phyloP scores from a whole-genome alignment of 345 rosid genomes.

The Erodium maritimum region DNA sequence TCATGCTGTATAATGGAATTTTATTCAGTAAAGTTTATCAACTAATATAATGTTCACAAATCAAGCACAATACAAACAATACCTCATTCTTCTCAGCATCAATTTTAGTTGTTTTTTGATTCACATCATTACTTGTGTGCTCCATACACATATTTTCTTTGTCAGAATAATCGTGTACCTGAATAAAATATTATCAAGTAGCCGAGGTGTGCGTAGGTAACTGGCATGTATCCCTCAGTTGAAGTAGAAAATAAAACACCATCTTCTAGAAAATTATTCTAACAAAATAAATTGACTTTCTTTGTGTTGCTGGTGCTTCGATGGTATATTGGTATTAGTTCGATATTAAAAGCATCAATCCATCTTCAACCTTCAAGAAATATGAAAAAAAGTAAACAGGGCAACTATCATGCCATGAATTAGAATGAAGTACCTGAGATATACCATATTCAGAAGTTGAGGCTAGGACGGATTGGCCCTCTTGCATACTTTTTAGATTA shows the following conservation, averaged over 20 bases:
- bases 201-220: neutral
- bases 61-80: neutral
- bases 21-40: neutral
- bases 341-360: neutral
- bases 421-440: conserved; percentile 23
- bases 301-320: neutral
- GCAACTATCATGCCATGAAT: neutral
- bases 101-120: conserved; percentile 15
- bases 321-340: no score
- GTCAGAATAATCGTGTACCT: conserved; percentile 42
- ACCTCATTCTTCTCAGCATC: conserved; percentile 23
- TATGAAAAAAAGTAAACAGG: neutral
- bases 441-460: conserved; percentile 14
- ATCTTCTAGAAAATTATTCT: neutral
- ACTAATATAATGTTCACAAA: neutral
- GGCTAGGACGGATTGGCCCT: conserved; percentile 17
- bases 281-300: neutral
- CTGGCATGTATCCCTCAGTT: neutral
- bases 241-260: neutral
- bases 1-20: conserved; percentile 50
- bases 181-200: conserved; percentile 8
- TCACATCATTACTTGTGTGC: conserved; percentile 15
- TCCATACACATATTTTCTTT: conserved; percentile 41
- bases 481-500: conserved; percentile 11
- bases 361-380: neutral